Evolutionary conservation across 306 rosid genomes (phyloP), one percentile per base, ranked within the genome.

Genomic region (Ormosia semicastrata): DNA sequence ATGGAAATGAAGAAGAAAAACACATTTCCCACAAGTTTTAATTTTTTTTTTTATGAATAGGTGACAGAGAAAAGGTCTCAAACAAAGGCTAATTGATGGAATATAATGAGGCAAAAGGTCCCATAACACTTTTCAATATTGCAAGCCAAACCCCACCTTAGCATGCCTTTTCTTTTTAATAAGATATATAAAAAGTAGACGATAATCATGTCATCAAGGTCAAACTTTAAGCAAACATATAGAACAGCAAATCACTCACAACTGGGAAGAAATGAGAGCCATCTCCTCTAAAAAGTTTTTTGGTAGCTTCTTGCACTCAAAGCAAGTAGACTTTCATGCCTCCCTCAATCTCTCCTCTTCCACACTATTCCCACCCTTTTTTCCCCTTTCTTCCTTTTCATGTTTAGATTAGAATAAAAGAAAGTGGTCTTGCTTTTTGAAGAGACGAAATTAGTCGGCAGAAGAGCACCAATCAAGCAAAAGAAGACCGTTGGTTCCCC

Each of bases 241-340:
- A 74, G 81, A 80, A 85, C 75, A 84, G 88, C 80, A 88, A 90
- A 90, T 88, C 82, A 85, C 88, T 88, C 89, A 88, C 85, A 92
- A 89, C 77, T 86, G 88, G 87, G 90, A 78, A 83, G 89, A 88
- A 88, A 82, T 79, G 82, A 75, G 90, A 88, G 86, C 76, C 90
- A 85, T 89, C 76, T 79, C 75, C 77, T 83, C 78, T 59, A 32
- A 64, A 85, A 84, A 86, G 85, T 90, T 85, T 88, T 81, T 86
- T 89, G 99, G 94, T 92, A 89, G 96, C 96, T 95, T 95, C 98
- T 93, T 92, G 94, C 92, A 90, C 95, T 93, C 93, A 91, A 93
- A 95, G 98, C 96, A 93, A 93, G 85, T 80, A 87, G 96, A 93
- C 97, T 93, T 95, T 93, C 79, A 75, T 88, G 90, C 82, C 86